A percentile compares a stretch with the other conserved stretches of the same genome.
Evolutionary conservation across 495 filamentous ascomycete species (phyloP).

Genomic region (Aspergillus kassunensis): DNA sequence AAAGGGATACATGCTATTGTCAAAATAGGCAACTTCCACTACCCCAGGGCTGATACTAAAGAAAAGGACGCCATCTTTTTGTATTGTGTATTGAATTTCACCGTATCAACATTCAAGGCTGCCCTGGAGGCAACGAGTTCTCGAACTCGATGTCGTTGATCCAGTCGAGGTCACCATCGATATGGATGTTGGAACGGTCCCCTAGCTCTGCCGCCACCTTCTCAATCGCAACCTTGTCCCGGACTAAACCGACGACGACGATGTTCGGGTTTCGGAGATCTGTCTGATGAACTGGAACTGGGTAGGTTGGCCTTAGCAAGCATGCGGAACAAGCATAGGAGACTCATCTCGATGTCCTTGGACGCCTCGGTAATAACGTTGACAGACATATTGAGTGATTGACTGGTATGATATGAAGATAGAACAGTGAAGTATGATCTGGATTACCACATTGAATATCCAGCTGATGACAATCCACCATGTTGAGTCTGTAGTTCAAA

Average conservation of each 20-base stretch:
- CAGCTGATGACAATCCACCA: too few species aligned
- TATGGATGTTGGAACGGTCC: constrained; percentile 5
- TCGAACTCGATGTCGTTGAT: constrained; percentile 28
- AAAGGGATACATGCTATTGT: constrained; percentile 6
- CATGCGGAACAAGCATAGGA: neutral
- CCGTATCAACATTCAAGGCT: constrained; percentile 39
- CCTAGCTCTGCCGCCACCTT: neutral
- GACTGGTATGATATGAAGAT: too few species aligned
- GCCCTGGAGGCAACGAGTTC: constrained; percentile 37
- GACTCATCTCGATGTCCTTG: neutral
- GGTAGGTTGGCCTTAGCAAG: neutral
- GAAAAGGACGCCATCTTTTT: constrained; percentile 50
- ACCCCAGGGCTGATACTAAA: constrained; percentile 46
- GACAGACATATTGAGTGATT: constrained; percentile 1
- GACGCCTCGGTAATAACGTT: constrained; percentile 8
- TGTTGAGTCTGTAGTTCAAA: too few species aligned
- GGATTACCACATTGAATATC: too few species aligned
- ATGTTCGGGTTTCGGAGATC: constrained; percentile 1
- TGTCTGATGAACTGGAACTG: neutral
- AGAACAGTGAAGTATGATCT: too few species aligned
- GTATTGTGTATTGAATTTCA: constrained; percentile 49
- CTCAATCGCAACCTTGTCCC: constrained; percentile 6
- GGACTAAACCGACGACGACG: constrained; percentile 9
- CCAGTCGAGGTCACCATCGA: constrained; percentile 42
- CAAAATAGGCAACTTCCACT: constrained; percentile 36